Conservation (phyloP, 371 early-diverging fungal species). For the Pancytospora epiphaga region DNA sequence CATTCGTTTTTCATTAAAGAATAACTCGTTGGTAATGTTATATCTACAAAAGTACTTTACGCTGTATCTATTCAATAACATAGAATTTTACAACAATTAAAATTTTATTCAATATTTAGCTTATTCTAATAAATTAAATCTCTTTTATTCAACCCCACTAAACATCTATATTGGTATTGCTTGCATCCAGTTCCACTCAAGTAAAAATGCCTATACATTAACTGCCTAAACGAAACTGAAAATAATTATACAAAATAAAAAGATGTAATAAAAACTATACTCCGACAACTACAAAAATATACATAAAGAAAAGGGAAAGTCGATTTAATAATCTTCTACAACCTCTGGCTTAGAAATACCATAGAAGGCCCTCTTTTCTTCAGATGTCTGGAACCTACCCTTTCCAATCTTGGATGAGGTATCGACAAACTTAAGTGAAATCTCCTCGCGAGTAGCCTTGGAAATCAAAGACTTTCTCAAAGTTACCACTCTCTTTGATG, state of each 20-base stretch:
- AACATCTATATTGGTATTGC: too few species aligned
- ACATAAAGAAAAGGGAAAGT: slow-evolving; percentile 34
- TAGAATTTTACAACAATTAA: too few species aligned
- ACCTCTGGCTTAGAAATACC: slow-evolving; percentile 62
- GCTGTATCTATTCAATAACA: too few species aligned
- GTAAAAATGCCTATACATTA: too few species aligned
- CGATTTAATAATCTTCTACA: slow-evolving; percentile 49
- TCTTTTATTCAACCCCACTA: too few species aligned
- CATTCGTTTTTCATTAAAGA: too few species aligned
- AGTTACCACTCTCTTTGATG: slow-evolving; percentile 90
- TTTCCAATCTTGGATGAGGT: slow-evolving; percentile 98
- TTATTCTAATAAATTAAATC: too few species aligned
- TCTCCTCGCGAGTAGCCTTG: slow-evolving; percentile 84
- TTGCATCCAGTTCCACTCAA: too few species aligned
- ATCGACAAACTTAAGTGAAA: slow-evolving; percentile 89
- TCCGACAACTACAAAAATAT: background rate
- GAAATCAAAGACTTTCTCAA: slow-evolving; percentile 92
- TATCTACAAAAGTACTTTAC: too few species aligned
- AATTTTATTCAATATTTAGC: too few species aligned
- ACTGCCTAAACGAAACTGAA: background rate
- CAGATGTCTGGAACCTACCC: slow-evolving; percentile 98
- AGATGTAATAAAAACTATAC: too few species aligned
- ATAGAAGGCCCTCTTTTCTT: slow-evolving; percentile 88
- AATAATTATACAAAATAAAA: background rate
- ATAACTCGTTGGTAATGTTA: too few species aligned